phyloP scores from a whole-genome alignment of 805 yeast genomes.

The Saccharomycopsis malanga region DNA sequence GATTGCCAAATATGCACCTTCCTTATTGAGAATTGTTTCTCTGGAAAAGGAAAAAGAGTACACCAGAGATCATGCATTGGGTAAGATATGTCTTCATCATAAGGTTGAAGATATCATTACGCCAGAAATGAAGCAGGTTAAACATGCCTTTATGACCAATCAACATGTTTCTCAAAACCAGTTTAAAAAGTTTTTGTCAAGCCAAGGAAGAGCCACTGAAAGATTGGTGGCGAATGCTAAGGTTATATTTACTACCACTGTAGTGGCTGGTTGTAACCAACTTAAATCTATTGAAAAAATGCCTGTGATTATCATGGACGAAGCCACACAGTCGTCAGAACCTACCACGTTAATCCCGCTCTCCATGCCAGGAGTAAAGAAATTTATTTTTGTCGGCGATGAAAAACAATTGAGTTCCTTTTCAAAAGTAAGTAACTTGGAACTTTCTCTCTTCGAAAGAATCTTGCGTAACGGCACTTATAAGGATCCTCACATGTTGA shows the following conservation, averaged over 20 bases:
- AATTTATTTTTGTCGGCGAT: slow-evolving; percentile 68
- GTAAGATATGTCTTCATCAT: slow-evolving; percentile 57
- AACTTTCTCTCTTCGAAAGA: slow-evolving; percentile 63
- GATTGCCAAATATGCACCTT: slow-evolving; percentile 40
- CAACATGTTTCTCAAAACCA: slow-evolving; percentile 38
- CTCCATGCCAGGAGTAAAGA: slow-evolving; percentile 59
- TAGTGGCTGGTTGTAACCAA: slow-evolving; percentile 62
- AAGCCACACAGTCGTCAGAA: slow-evolving; percentile 71
- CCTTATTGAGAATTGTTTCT: slow-evolving; percentile 53
- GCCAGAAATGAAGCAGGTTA: slow-evolving; percentile 35
- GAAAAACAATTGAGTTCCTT: slow-evolving; percentile 69
- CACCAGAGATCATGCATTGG: slow-evolving; percentile 46
- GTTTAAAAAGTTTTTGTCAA: slow-evolving; percentile 43
- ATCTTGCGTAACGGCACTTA: slow-evolving; percentile 55
- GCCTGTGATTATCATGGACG: slow-evolving; percentile 73
- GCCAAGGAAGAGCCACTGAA: slow-evolving; percentile 39
- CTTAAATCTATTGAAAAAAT: slow-evolving; percentile 46
- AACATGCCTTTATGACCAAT: slow-evolving; percentile 38
- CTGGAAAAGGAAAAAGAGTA: slow-evolving; percentile 57
- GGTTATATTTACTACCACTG: slow-evolving; percentile 66
- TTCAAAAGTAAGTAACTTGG: slow-evolving; percentile 59
- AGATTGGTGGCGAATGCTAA: slow-evolving; percentile 55
- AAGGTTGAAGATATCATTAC: slow-evolving; percentile 47
- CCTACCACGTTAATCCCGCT: slow-evolving; percentile 65
- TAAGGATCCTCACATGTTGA: slow-evolving; percentile 56